phyloP scores from a whole-genome alignment of 2,329 filamentous ascomycete species.

The Aspergillus piperis region DNA sequence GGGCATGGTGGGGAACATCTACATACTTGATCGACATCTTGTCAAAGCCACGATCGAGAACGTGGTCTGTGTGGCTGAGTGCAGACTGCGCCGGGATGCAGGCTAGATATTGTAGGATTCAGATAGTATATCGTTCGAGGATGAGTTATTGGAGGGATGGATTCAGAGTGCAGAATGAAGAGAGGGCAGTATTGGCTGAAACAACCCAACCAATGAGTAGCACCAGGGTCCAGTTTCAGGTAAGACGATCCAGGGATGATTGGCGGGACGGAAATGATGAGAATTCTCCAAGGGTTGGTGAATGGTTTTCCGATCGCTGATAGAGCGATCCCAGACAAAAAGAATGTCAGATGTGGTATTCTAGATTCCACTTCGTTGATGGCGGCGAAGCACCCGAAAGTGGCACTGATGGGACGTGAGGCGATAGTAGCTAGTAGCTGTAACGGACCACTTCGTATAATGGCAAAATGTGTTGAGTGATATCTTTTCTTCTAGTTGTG shows the following conservation, averaged over 20 bases:
- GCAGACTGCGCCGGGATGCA: neutral
- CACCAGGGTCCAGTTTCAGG: slow-evolving; percentile 3
- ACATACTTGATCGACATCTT: slow-evolving; percentile 48
- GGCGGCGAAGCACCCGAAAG: neutral
- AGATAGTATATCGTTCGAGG: neutral
- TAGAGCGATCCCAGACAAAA: neutral
- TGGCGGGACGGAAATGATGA: neutral
- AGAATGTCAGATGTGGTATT: neutral
- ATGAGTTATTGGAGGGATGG: neutral
- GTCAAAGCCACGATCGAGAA: slow-evolving; percentile 28
- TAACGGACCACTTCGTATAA: no score
- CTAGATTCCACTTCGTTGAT: neutral
- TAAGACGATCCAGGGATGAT: neutral
- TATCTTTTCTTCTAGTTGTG: no score
- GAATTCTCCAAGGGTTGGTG: neutral
- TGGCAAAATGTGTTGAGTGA: no score
- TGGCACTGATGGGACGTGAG: neutral
- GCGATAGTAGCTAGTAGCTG: no score
- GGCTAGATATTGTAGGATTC: neutral
- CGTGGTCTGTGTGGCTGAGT: slow-evolving; percentile 31
- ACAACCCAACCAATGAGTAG: neutral
- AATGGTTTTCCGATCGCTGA: neutral
- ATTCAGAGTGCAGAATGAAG: neutral
- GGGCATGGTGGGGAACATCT: slow-evolving; percentile 11
- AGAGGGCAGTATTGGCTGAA: slow-evolving; percentile 3